Base-by-base conservation (phyloP, 148 eudicot species). In the Drosera capensis region DNA sequence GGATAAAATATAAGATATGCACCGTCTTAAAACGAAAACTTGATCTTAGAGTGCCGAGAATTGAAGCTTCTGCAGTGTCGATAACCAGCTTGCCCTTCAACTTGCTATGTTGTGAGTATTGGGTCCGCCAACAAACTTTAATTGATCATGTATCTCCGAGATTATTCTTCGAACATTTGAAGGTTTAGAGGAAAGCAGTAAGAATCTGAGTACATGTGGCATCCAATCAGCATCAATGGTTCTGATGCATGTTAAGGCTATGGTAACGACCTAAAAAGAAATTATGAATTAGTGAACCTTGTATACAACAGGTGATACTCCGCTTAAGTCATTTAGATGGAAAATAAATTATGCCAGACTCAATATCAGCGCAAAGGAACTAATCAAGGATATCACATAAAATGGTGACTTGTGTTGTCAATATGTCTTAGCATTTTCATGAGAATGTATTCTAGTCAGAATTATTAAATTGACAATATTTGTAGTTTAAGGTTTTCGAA, bases 1-100 rank as follows among this genome's bases (percentile, higher is more conserved):
- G 16, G 30, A 17, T 8, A 53, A 20, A 28, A 18, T 8, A 13
- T 26, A 22, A 16, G 11, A 57, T 37, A 54, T 60, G 5, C 44
- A 71, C 82, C 55, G 68, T 75, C 40, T 71, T 75, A 53, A 71
- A 75, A 14, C 60, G 71, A n/a, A 75, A 69, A 52, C 77, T 68
- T 37, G 77, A 68, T 60, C 77, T 62, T 43, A 75, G 47, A 41
- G 77, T 60, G 46, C 68, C 69, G 23, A 75, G 73, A 51, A 75
- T 57, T 24, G 71, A 58, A 24, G 71, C 68, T 49, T 75, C 77
- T 47, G 53, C 49, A 56, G 65, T 64, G 43, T 65, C 52, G 15
- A 57, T 46, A 36, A 62, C 45, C 23, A 59, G 52, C 62, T 68
- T 75, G 46, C 74, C 82, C 59, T 75, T 75, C 11, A 55, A 52